Evolutionary conservation across 495 filamentous ascomycete species (phyloP).

Genomic region (Talaromyces stipitatus): DNA sequence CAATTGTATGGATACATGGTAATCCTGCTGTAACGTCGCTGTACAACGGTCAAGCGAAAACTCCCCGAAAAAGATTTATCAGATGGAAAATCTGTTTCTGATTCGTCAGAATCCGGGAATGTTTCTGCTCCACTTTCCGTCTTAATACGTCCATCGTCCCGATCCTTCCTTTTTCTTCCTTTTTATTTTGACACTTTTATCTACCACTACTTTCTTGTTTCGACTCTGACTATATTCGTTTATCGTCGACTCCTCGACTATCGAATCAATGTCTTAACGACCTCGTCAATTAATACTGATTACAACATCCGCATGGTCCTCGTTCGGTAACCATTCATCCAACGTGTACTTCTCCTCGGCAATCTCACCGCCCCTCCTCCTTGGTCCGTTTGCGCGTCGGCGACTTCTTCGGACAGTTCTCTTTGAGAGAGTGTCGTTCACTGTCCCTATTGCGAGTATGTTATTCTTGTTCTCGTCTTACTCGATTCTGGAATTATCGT

Average conservation of each 20-base stretch:
- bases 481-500: not conserved
- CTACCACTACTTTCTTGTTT: no score
- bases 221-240: no score
- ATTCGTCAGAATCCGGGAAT: not conserved
- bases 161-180: no score
- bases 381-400: not conserved
- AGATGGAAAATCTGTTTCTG: not conserved
- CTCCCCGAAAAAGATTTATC: not conserved
- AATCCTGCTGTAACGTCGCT: no score
- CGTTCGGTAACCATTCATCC: not conserved
- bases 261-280: not conserved
- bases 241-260: not conserved
- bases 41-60: no score
- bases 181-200: no score
- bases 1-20: no score
- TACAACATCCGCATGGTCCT: not conserved
- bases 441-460: not conserved
- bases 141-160: no score
- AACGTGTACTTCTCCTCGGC: not conserved
- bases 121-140: not conserved
- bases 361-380: not conserved
- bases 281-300: not conserved
- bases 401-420: not conserved
- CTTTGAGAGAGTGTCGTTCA: not conserved
- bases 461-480: not conserved